A percentile compares a stretch with the other conserved stretches of the same genome.
phyloP scores from a whole-genome alignment of 179 eudicot species.

The Amaranthus tricolor region DNA sequence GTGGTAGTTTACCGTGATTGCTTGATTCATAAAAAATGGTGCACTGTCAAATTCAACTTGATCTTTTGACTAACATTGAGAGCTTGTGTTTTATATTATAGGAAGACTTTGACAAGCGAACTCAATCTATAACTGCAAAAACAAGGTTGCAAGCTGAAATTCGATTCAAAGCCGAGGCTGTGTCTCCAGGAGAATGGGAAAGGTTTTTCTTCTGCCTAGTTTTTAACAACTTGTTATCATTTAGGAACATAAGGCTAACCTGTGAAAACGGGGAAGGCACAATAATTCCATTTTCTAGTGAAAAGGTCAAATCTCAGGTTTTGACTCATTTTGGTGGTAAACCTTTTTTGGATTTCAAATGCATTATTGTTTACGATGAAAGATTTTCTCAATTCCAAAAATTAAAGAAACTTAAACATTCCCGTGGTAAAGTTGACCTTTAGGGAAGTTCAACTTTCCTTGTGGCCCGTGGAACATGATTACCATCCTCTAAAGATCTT shows the following conservation, averaged over 20 bases:
- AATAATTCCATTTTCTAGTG: not conserved
- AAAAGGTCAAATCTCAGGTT: not conserved
- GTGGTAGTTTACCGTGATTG: not conserved
- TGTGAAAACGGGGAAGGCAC: not conserved
- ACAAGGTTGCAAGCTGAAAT: slow-evolving; percentile 76
- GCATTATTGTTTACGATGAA: too few relatives aligned
- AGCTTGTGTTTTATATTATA: slow-evolving; percentile 23
- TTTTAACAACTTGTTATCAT: not conserved
- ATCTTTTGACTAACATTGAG: not conserved
- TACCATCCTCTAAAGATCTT: too few relatives aligned
- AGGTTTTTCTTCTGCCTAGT: slow-evolving; percentile 43
- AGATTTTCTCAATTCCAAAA: too few relatives aligned
- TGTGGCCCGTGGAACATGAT: too few relatives aligned
- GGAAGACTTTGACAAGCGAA: slow-evolving; percentile 94
- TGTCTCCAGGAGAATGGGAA: slow-evolving; percentile 95
- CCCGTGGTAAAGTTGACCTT: too few relatives aligned
- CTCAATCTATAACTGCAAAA: slow-evolving; percentile 76
- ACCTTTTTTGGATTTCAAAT: too few relatives aligned
- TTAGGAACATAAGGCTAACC: not conserved
- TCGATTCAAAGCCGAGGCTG: slow-evolving; percentile 88
- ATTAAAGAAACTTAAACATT: too few relatives aligned
- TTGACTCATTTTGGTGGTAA: too few relatives aligned
- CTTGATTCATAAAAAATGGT: not conserved
- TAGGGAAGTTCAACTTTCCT: too few relatives aligned
- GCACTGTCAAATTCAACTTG: not conserved